Conservation (phyloP, 345 rosid genomes). For the Adansonia digitata region DNA sequence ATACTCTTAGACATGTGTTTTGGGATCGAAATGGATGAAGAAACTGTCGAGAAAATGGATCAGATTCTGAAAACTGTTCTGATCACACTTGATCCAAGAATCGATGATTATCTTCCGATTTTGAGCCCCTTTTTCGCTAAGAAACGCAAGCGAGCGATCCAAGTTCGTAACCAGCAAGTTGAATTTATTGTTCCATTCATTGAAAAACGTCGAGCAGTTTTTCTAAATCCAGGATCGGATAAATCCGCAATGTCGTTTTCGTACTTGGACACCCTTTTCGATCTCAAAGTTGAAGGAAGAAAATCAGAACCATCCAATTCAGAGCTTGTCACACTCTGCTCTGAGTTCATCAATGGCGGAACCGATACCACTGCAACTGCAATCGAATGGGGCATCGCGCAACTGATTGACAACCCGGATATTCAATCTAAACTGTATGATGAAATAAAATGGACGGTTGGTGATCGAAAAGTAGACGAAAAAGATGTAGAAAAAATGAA, state of each 20-base stretch:
- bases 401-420: slow-evolving; percentile 58
- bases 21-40: slow-evolving; percentile 79
- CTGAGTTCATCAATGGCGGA: slow-evolving; percentile 86
- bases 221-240: slow-evolving; percentile 49
- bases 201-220: slow-evolving; percentile 45
- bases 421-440: slow-evolving; percentile 54
- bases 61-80: slow-evolving; percentile 61
- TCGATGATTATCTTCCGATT: slow-evolving; percentile 83
- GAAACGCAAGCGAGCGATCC: slow-evolving; percentile 45
- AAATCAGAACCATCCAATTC: slow-evolving; percentile 48
- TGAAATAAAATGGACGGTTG: slow-evolving; percentile 50
- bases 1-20: slow-evolving; percentile 70
- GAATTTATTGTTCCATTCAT: slow-evolving; percentile 53
- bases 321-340: slow-evolving; percentile 80
- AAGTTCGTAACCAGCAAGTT: slow-evolving; percentile 64
- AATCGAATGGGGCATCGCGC: slow-evolving; percentile 84
- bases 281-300: slow-evolving; percentile 55
- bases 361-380: slow-evolving; percentile 88
- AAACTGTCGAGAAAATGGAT: slow-evolving; percentile 52
- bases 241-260: slow-evolving; percentile 56
- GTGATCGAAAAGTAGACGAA: slow-evolving; percentile 57
- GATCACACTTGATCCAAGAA: slow-evolving; percentile 59
- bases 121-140: slow-evolving; percentile 70
- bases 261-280: slow-evolving; percentile 73
- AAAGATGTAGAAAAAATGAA: slow-evolving; percentile 57